phyloP scores from a whole-genome alignment of 495 filamentous ascomycete genomes.

The Penicillium bialowiezense region DNA sequence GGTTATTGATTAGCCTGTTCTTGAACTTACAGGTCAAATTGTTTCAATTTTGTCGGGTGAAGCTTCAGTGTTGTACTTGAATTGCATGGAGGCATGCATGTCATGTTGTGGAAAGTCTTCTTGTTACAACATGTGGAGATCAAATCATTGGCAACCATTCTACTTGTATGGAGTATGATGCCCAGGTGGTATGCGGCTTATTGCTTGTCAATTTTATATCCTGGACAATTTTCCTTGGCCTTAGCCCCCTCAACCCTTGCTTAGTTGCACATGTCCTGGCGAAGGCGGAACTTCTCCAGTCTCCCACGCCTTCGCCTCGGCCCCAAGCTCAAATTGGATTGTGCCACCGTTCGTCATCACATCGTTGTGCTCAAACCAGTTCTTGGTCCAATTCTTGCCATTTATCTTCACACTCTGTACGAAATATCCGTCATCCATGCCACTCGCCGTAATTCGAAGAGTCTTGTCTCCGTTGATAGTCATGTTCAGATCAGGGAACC shows the following conservation, averaged over 20 bases:
- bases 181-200: no score
- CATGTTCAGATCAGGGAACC: conserved; percentile 59
- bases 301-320: conserved; percentile 51
- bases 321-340: conserved; percentile 60
- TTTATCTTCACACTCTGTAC: conserved; percentile 49
- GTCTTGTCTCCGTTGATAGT: conserved; percentile 51
- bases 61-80: no score
- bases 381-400: conserved; percentile 40
- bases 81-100: neutral
- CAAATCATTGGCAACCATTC: no score
- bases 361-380: conserved; percentile 60
- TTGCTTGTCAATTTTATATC: no score
- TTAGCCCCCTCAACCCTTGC: no score
- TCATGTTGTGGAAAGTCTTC: neutral
- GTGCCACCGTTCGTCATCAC: conserved; percentile 61
- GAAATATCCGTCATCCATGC: conserved; percentile 49
- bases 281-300: conserved; percentile 57
- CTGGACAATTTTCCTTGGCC: no score
- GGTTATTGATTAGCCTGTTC: neutral
- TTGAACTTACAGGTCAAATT: neutral
- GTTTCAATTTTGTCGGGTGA: neutral
- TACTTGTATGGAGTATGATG: no score
- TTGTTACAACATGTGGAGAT: no score
- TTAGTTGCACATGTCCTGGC: conserved; percentile 26
- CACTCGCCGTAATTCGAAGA: conserved; percentile 53